Base-by-base conservation (phyloP, 1,139 yeast genomes). In the Scheffersomyces parashehatae region DNA sequence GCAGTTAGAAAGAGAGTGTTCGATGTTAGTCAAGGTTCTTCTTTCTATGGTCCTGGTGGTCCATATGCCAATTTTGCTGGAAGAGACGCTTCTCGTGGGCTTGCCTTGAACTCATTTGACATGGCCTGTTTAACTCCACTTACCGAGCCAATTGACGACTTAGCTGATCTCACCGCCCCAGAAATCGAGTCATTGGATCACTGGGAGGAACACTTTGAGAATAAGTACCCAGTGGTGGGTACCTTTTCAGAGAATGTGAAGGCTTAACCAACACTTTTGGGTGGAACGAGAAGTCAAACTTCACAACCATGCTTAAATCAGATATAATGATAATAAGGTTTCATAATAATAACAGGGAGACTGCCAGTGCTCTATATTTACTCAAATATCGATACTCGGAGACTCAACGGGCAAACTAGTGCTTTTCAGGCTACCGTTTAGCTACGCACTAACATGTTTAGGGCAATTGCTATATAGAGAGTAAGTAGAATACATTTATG, bases 11-110 rank as follows among this genome's bases (percentile, higher is more conserved):
- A 97, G 2, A 83, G 79, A 37, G 97, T 93, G 4, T 93, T 80
- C 60, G 97, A 93, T 60, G 97, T 90, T 24, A 73, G 88, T 9
- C 73, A 76, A 20, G 97, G 97, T 0, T 81, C 90, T 49, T 77
- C 82, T 41, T 93, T 93, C 61, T 93, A 95, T 60, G 99, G 99
- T 0, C 99, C 99, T 3, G 90, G 95, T 16, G 97, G 98, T 0
- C 96, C 98, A 0, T 93, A 93, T 65, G 85, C 87, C 45, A 90
- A 89, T 60, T 93, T 93, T 73, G 98, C 98, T 1, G 99, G 99
- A 3, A 85, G 89, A 53, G 99, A 93, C 67, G 98, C 99, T 2
- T 86, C 96, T 2, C 73, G 99, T 52, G 99, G 99, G 0, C 77
- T 93, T 49, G 97, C 98, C 1, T 74, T 81, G 58, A 93, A 91